phyloP scores from a whole-genome alignment of 2,329 filamentous ascomycete species.

The Xylaria sp. region DNA sequence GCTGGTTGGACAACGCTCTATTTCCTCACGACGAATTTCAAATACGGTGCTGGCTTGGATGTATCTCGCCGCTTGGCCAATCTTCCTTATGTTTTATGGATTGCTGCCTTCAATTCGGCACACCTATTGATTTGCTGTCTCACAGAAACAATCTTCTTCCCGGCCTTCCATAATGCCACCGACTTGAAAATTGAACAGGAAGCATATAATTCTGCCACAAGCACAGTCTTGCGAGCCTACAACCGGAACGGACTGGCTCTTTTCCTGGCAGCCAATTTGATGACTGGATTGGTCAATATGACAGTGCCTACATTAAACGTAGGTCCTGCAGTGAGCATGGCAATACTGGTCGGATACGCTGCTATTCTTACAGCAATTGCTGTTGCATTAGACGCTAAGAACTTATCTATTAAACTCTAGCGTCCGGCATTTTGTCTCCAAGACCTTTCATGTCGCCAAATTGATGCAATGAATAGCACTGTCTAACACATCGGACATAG shows the following conservation, averaged over 20 bases:
- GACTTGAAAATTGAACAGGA: conserved; percentile 68
- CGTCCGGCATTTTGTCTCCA: background rate
- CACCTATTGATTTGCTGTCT: conserved; percentile 82
- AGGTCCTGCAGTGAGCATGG: conserved; percentile 72
- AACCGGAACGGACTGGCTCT: conserved; percentile 89
- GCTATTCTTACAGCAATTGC: conserved; percentile 73
- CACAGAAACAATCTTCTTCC: conserved; percentile 83
- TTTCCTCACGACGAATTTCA: conserved; percentile 72
- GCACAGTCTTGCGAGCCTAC: conserved; percentile 80
- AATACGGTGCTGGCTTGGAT: conserved; percentile 75
- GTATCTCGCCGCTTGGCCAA: conserved; percentile 94
- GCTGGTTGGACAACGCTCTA: conserved; percentile 77
- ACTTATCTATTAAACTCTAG: conserved; percentile 75
- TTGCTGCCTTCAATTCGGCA: conserved; percentile 87
- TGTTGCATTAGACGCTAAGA: conserved; percentile 69
- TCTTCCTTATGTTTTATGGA: conserved; percentile 92
- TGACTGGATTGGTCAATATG: conserved; percentile 91
- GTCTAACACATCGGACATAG: background rate
- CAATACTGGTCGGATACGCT: conserved; percentile 78
- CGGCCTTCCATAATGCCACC: conserved; percentile 70
- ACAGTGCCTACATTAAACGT: conserved; percentile 83
- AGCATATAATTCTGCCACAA: conserved; percentile 76
- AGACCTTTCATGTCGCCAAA: background rate
- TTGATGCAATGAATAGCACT: background rate
- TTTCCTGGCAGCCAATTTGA: conserved; percentile 87